Evolutionary conservation across 345 rosid species (phyloP).

Genomic region (Citrus sp.): DNA sequence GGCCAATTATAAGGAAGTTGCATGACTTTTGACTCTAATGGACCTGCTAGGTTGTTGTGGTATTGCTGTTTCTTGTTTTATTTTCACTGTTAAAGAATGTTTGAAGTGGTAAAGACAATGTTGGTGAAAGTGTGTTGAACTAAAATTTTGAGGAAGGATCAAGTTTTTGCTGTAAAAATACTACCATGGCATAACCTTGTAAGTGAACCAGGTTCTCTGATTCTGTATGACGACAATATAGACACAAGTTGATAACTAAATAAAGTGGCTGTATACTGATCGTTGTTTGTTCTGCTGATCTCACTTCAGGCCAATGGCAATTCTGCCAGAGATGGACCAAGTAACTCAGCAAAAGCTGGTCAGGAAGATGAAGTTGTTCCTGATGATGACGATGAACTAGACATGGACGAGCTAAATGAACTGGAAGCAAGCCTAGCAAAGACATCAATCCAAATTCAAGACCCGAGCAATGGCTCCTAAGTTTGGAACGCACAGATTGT

Average conservation of each 20-base stretch:
- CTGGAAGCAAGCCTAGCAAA: constrained; percentile 72
- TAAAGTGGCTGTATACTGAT: background rate
- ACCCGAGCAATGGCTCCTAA: constrained; percentile 24
- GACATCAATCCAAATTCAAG: constrained; percentile 56
- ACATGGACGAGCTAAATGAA: constrained; percentile 79
- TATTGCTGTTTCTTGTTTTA: background rate
- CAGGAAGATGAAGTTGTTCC: constrained; percentile 16
- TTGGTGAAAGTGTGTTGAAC: background rate
- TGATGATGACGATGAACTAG: constrained; percentile 48
- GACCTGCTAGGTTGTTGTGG: background rate
- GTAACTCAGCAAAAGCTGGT: constrained; percentile 20
- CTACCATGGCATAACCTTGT: background rate
- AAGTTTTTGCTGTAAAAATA: background rate
- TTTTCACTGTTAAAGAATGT: background rate
- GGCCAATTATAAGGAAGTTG: background rate
- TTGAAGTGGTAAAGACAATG: background rate
- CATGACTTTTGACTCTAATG: background rate
- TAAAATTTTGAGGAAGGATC: background rate
- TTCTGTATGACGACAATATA: background rate
- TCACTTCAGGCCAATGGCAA: constrained; percentile 26
- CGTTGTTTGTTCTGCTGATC: background rate
- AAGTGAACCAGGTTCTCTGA: background rate
- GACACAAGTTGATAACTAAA: background rate
- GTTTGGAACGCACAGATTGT: constrained; percentile 12
- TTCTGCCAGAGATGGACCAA: constrained; percentile 29